phyloP scores from a whole-genome alignment of 495 filamentous ascomycete genomes.

The Rhizodiscina lignyota region DNA sequence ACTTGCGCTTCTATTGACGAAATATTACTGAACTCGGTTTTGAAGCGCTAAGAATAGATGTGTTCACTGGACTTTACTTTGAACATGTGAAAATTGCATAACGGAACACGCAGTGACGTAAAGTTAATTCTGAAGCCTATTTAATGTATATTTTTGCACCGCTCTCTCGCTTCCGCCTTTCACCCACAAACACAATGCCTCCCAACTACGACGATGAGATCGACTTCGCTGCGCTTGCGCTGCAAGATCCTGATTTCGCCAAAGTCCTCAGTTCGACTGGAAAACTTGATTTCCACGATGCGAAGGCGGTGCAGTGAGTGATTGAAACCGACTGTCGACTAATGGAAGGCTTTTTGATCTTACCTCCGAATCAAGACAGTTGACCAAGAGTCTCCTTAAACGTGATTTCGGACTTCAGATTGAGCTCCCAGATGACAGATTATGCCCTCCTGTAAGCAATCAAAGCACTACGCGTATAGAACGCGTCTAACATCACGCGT shows the following conservation, averaged over 20 bases:
- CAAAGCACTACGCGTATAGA: background rate
- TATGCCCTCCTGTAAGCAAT: conserved; percentile 62
- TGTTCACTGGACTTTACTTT: too few species aligned
- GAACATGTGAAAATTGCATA: too few species aligned
- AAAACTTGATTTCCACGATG: conserved; percentile 69
- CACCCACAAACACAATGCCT: too few species aligned
- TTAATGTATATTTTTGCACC: too few species aligned
- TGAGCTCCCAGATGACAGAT: conserved; percentile 53
- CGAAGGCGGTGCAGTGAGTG: conserved; percentile 48
- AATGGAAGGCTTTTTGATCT: conserved; percentile 1
- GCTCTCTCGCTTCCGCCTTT: too few species aligned
- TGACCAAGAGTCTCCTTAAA: conserved; percentile 65
- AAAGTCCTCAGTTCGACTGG: conserved; percentile 25
- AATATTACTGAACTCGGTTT: too few species aligned
- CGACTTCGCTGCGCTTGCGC: conserved; percentile 42
- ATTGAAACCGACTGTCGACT: background rate
- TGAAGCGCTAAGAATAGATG: too few species aligned
- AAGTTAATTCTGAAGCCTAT: too few species aligned
- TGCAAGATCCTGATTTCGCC: conserved; percentile 40
- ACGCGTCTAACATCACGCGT: background rate
- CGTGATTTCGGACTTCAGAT: conserved; percentile 58
- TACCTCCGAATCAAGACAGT: conserved; percentile 31
- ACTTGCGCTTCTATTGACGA: too few species aligned
- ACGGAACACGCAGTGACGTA: too few species aligned
- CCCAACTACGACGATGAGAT: conserved; percentile 39